These are phyloP conservation scores for Haplosporangium sp. DNA, from an alignment of 371 early-diverging fungal species.

Conservation along the genomic window DNA sequence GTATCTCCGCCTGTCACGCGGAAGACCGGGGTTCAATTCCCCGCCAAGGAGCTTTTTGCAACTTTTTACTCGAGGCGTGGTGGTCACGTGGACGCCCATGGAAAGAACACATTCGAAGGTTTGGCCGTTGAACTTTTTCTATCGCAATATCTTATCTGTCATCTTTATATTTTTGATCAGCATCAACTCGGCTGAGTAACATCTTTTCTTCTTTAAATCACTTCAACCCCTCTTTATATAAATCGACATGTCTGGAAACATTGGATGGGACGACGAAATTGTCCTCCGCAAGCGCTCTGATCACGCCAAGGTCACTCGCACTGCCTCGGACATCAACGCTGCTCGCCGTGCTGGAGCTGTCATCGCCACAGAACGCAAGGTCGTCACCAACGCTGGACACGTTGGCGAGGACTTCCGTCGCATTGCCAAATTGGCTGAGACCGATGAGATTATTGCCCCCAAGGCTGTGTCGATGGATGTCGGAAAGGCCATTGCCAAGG, in stretches of 20 bases:
- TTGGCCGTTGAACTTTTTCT: not conserved
- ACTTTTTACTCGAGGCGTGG: too few relatives aligned
- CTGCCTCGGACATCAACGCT: constrained; percentile 79
- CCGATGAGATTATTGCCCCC: constrained; percentile 84
- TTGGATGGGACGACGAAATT: constrained; percentile 82
- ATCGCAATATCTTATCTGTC: not conserved
- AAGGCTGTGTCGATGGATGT: constrained; percentile 81
- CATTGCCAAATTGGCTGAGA: constrained; percentile 91
- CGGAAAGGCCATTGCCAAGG: constrained; percentile 88
- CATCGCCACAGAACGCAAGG: constrained; percentile 80
- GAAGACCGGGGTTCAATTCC: too few relatives aligned
- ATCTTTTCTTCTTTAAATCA: not conserved
- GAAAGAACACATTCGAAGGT: too few relatives aligned
- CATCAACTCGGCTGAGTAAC: too few relatives aligned
- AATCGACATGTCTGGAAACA: constrained; percentile 49
- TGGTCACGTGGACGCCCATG: too few relatives aligned
- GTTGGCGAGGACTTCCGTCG: constrained; percentile 80
- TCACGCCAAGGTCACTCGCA: constrained; percentile 73
- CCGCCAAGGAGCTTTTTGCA: too few relatives aligned
- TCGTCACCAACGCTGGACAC: constrained; percentile 75
- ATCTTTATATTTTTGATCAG: constrained; percentile 12
- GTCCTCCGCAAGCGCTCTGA: constrained; percentile 83
- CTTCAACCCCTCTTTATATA: too few relatives aligned
- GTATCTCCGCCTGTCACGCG: too few relatives aligned
- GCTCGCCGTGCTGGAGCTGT: constrained; percentile 83